Base-by-base conservation (phyloP, 2,329 filamentous ascomycete species). In the Sclerotinia nivalis region DNA sequence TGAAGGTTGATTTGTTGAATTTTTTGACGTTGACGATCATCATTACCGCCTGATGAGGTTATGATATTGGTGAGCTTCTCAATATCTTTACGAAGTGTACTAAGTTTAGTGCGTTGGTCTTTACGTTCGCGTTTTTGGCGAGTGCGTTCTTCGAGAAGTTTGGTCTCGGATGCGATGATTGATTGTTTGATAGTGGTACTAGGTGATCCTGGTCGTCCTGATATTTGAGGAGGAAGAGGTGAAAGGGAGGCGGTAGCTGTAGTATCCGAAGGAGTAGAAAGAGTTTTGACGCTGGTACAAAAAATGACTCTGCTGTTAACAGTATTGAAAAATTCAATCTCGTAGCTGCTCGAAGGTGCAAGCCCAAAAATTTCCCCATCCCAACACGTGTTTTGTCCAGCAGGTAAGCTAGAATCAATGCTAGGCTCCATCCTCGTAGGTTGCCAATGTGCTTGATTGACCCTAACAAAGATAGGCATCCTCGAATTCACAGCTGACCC, bases 361-460 rank as follows among this genome's bases (percentile, higher is more conserved):
- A 90, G 81, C 43, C 87, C 88, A 74, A 89, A 89, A n/a, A 90
- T 89, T 72, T 89, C 88, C 13, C 91, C 92, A 40, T 87, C 88
- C 89, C 90, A 94, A 60, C 86, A 84, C 59, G 84, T 84, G 45
- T 85, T 84, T 79, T 84, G 74, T 74, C 80, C 77, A 73, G 74
- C 66, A 74, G 70, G 56, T 43, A 73, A 68, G 25, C 74, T 81
- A 56, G 78, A 74, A 67, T 81, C 74, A 62, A 79, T 77, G 69
- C 86, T 80, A 43, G 84, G 82, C 70, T 86, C 85, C 76, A 94
- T 93, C 74, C 90, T 86, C 15, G 90, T 92, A 1, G 91, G 91
- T 77, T 91, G 91, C 92, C 92, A 95, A 71, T 89, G 86, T 13
- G 91, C 91, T 65, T 92, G 89, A 79, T 95, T 94, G 74, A 95